Base-by-base conservation (phyloP, 1,284 basidiomycete genomes). In the Papiliotrema nemorosa region DNA sequence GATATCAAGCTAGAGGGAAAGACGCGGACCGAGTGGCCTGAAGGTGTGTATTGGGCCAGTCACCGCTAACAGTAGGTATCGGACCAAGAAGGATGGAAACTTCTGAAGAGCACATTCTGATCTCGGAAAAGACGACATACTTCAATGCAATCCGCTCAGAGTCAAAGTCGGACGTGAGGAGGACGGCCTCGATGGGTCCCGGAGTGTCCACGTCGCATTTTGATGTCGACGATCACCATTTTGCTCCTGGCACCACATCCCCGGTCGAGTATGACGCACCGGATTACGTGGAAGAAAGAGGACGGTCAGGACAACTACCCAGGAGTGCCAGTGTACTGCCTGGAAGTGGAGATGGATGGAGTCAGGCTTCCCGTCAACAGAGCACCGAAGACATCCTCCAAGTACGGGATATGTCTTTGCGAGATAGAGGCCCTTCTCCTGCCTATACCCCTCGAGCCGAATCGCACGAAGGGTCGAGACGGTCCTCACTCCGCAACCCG, bases 131-230 rank as follows among this genome's bases (percentile, higher is more conserved):
- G 1, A 82, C 83, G 35, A 81, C 84, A 5, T 85, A 88, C 72
- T 97, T 92, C 70, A 80, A 80, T 48, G 51, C 64, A 33, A 48
- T 41, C 12, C 27, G 44, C 18, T 22, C 22, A 27, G 40, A 42
- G 38, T 25, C 20, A 25, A 34, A 22, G 26, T 20, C 16, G 16
- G 25, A 33, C 21, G 12, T 20, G 24, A 21, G 82, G 9, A 80
- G 90, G 6, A 81, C 86, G 3, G 78, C 82, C 3, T 96, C 92
- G 0, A 79, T 94, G 35, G 90, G 88, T 0, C 90, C 90, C 0
- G 87, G 88, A 0, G 53, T 61, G 3, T 69, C 82, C 2, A 60
- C 68, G 3, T 63, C 74, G 18, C 66, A 78, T 44, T 60, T 55
- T 48, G 67, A 69, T 35, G 52, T 65, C 7, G 65, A 67, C 31